These are phyloP conservation scores for Vaccinium darrowii DNA, from an alignment of 148 eudicot genomes.

Conservation along the genomic window DNA sequence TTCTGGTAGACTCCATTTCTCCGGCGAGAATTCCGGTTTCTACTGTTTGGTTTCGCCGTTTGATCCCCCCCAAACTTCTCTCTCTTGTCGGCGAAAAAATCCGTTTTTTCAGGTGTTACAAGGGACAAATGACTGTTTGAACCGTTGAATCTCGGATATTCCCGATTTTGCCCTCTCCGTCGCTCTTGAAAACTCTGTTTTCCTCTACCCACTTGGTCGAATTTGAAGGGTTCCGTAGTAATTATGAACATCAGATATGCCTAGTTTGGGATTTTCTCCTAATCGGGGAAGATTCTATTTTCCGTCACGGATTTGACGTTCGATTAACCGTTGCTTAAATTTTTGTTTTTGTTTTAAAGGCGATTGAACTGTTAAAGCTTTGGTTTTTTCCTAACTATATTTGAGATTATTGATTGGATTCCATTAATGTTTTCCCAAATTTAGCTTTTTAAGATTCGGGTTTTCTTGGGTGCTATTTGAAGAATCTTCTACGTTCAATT, in stretches of 20 bases:
- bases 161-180: neutral
- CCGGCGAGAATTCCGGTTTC: neutral
- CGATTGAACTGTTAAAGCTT: neutral
- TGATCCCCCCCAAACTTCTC: neutral
- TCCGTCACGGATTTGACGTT: neutral
- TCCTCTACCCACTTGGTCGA: neutral
- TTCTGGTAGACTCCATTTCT: neutral
- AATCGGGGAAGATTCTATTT: neutral
- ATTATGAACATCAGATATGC: neutral
- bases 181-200: neutral
- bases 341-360: neutral
- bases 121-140: constrained; percentile 9
- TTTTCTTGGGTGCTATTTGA: neutral
- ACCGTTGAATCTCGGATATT: neutral
- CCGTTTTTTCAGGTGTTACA: neutral
- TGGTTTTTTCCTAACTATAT: neutral
- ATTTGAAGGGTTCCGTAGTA: neutral
- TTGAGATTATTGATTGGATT: neutral
- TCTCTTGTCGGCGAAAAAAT: neutral
- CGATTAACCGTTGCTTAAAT: neutral
- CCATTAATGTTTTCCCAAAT: neutral
- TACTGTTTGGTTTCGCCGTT: neutral
- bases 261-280: neutral
- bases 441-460: neutral
- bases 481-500: neutral